Conservation (phyloP, 2,329 filamentous ascomycete genomes). For the Plenodomus tracheiphilus region DNA sequence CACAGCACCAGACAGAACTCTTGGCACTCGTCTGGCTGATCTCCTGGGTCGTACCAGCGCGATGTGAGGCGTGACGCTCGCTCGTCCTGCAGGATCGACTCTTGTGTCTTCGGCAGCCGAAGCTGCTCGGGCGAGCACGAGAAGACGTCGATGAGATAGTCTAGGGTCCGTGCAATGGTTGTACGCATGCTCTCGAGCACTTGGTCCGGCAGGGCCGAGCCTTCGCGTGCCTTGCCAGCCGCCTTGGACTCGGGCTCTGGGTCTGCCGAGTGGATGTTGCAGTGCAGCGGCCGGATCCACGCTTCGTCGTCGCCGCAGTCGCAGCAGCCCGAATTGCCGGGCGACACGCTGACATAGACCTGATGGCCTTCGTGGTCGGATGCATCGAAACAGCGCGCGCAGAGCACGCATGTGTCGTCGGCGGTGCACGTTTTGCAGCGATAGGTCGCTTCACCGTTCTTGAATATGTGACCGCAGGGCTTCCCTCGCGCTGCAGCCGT, state of each 20-base stretch:
- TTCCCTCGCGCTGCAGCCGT: constrained; percentile 89
- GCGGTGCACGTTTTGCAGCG: constrained; percentile 90
- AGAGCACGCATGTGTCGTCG: constrained; percentile 94
- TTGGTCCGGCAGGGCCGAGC: constrained; percentile 68
- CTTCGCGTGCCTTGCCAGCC: constrained; percentile 62
- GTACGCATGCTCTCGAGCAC: constrained; percentile 76
- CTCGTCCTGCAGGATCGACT: constrained; percentile 82
- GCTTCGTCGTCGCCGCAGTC: constrained; percentile 96
- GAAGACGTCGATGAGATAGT: constrained; percentile 97
- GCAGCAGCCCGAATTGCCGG: constrained; percentile 93
- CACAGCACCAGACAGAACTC: constrained; percentile 88
- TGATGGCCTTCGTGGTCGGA: constrained; percentile 94
- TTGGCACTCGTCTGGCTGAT: constrained; percentile 63
- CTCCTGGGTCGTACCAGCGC: constrained; percentile 68
- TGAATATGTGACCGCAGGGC: constrained; percentile 96
- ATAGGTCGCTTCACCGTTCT: constrained; percentile 89
- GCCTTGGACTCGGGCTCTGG: constrained; percentile 39
- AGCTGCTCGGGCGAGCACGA: constrained; percentile 97
- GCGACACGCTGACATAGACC: constrained; percentile 84
- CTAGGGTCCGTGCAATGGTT: constrained; percentile 82
- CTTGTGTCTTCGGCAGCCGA: constrained; percentile 78
- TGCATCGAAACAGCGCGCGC: constrained; percentile 90
- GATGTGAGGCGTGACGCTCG: constrained; percentile 73
- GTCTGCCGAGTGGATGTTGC: constrained; percentile 82
- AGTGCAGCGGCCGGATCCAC: constrained; percentile 85